Evolutionary conservation across 345 rosid genomes (phyloP).

Genomic region (Salix udensis): DNA sequence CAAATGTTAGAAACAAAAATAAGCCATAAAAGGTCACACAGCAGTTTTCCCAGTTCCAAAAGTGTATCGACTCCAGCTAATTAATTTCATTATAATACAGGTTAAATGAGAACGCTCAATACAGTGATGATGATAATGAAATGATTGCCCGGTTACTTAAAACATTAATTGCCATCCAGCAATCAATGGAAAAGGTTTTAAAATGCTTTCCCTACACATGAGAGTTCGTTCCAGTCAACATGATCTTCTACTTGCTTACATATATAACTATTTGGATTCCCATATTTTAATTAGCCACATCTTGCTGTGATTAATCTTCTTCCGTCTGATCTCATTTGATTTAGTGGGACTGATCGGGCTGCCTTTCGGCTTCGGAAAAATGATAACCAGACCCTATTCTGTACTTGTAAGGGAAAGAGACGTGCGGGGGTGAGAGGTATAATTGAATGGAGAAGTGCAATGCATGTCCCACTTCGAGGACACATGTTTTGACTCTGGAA

Average conservation of each 20-base stretch:
- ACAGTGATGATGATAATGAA: conserved; percentile 7
- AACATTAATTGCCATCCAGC: not conserved
- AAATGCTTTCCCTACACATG: not conserved
- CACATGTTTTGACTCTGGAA: conserved; percentile 24
- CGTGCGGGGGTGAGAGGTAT: not conserved
- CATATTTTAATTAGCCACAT: not conserved
- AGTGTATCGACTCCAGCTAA: not conserved
- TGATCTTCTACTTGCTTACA: not conserved
- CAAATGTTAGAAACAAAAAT: not conserved
- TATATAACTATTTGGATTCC: not conserved
- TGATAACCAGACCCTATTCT: not conserved
- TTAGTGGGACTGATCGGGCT: conserved; percentile 5
- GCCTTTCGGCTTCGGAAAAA: conserved; percentile 18
- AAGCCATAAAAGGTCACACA: not conserved
- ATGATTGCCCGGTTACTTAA: conserved; percentile 10
- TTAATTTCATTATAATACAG: not conserved
- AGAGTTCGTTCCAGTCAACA: not conserved
- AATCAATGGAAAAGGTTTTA: not conserved
- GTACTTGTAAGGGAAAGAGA: conserved; percentile 10
- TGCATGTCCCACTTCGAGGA: conserved; percentile 28
- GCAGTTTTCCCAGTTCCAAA: not conserved
- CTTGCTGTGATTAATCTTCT: conserved; percentile 10
- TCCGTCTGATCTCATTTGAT: not conserved
- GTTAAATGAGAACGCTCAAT: not conserved
- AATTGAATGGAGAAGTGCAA: conserved; percentile 10